A percentile compares a stretch with the other conserved stretches of the same genome.
phyloP scores from a whole-genome alignment of 371 early-diverging fungal species.

The Circinella minor region DNA sequence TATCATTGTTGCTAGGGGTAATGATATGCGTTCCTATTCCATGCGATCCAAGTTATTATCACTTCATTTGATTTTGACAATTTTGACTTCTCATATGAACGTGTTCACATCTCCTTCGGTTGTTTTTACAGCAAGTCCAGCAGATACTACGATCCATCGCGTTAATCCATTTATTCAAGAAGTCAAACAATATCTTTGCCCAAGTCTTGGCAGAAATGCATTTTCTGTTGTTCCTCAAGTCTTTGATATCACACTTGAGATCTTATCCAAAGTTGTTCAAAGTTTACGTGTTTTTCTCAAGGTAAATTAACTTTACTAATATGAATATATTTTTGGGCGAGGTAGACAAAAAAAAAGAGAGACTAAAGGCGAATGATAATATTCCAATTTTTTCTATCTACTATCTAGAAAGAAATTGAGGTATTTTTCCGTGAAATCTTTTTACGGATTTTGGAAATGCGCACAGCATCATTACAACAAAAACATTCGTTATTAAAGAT shows the following conservation, averaged over 20 bases:
- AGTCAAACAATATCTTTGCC: slow-evolving; percentile 82
- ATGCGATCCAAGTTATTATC: slow-evolving; percentile 71
- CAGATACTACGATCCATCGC: slow-evolving; percentile 25
- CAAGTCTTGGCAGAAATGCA: slow-evolving; percentile 81
- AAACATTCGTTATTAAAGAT: slow-evolving; percentile 54
- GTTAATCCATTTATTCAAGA: slow-evolving; percentile 75
- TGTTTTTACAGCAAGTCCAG: slow-evolving; percentile 32
- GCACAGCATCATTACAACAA: slow-evolving; percentile 57
- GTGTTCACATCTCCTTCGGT: slow-evolving; percentile 58
- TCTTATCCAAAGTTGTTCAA: slow-evolving; percentile 78
- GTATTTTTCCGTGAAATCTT: slow-evolving; percentile 77
- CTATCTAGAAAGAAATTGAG: slow-evolving; percentile 65
- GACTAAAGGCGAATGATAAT: no score
- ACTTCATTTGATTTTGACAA: slow-evolving; percentile 61
- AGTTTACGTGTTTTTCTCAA: slow-evolving; percentile 76
- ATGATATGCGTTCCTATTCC: slow-evolving; percentile 57
- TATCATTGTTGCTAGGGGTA: slow-evolving; percentile 30
- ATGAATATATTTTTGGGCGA: no score
- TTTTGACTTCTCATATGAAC: slow-evolving; percentile 59
- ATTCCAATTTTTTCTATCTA: no score
- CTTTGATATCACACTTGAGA: slow-evolving; percentile 82
- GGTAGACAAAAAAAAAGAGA: no score
- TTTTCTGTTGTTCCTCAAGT: slow-evolving; percentile 80
- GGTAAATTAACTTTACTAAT: slow-evolving; percentile 21
- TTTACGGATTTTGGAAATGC: slow-evolving; percentile 73